Evolutionary conservation across 2,329 filamentous ascomycete genomes (phyloP).

Genomic region (Paecilomyces dactylethromorphus): DNA sequence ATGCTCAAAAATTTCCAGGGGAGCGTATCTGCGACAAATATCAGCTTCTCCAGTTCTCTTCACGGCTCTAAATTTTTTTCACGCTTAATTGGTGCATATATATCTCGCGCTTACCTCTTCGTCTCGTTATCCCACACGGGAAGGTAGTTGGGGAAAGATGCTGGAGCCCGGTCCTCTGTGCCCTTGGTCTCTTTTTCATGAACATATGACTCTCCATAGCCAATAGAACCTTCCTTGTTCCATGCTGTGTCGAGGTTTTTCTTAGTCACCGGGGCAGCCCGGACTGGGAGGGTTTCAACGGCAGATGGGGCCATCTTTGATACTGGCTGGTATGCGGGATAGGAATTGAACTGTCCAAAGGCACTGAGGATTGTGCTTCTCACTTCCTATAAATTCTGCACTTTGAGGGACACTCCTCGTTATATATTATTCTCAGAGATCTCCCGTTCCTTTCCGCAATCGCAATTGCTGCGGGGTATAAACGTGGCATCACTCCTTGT

Average conservation of each 20-base stretch:
- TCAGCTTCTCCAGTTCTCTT: neutral
- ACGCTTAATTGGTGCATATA: too few species aligned
- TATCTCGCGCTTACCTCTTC: slow-evolving; percentile 17
- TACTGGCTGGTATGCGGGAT: neutral
- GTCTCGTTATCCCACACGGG: slow-evolving; percentile 61
- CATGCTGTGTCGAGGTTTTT: slow-evolving; percentile 24
- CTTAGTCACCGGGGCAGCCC: slow-evolving; percentile 14
- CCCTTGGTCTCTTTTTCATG: slow-evolving; percentile 50
- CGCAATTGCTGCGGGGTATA: neutral
- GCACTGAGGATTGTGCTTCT: neutral
- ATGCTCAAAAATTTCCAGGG: slow-evolving; percentile 64
- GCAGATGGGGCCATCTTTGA: slow-evolving; percentile 28
- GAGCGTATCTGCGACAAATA: slow-evolving; percentile 42
- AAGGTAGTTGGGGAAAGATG: slow-evolving; percentile 65
- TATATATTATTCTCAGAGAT: neutral
- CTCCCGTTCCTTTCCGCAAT: neutral
- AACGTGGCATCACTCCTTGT: neutral
- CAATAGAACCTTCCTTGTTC: slow-evolving; percentile 32
- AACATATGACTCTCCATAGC: slow-evolving; percentile 26
- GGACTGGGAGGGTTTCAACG: slow-evolving; percentile 22
- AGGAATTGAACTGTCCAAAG: neutral
- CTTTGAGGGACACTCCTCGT: neutral
- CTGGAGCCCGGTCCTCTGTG: slow-evolving; percentile 46
- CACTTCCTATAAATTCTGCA: neutral
- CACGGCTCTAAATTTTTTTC: neutral